These are phyloP conservation scores for Clavariopsis aquatica DNA, from an alignment of 495 filamentous ascomycete species.

Conservation along the genomic window DNA sequence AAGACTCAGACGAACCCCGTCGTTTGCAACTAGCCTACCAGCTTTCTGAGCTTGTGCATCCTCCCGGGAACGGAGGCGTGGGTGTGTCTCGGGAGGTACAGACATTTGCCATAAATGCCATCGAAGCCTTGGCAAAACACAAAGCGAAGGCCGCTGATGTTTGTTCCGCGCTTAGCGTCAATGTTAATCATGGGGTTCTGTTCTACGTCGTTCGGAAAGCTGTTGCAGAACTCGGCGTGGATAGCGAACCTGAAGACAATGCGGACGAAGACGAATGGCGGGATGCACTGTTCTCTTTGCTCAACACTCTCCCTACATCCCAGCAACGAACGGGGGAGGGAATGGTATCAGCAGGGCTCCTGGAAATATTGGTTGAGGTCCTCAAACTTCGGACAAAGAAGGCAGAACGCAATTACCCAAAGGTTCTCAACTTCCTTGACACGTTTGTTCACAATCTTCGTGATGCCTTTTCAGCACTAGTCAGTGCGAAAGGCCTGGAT, in stretches of 20 bases:
- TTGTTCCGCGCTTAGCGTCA: constrained; percentile 80
- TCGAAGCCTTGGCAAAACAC: constrained; percentile 81
- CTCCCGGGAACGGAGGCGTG: constrained; percentile 64
- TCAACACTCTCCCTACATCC: constrained; percentile 73
- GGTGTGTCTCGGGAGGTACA: constrained; percentile 72
- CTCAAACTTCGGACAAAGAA: constrained; percentile 79
- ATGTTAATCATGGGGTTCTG: constrained; percentile 95
- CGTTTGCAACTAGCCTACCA: constrained; percentile 89
- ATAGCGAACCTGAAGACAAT: constrained; percentile 57
- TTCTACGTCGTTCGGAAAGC: constrained; percentile 89
- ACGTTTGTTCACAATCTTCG: constrained; percentile 77
- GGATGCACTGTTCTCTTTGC: constrained; percentile 78
- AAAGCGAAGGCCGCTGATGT: constrained; percentile 77
- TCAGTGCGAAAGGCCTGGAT: constrained; percentile 78
- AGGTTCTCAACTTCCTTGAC: constrained; percentile 81
- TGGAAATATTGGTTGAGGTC: constrained; percentile 87
- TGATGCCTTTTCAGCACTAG: constrained; percentile 77
- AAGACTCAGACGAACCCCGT: constrained; percentile 87
- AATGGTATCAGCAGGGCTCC: constrained; percentile 80
- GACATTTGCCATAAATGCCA: constrained; percentile 73
- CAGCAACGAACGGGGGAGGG: constrained; percentile 67
- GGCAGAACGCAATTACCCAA: constrained; percentile 77
- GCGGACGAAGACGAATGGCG: constrained; percentile 78
- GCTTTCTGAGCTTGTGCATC: constrained; percentile 84
- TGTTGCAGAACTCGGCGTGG: constrained; percentile 70